Evolutionary conservation across 495 filamentous ascomycete genomes (phyloP).

Genomic region (Lichina pygmaea): DNA sequence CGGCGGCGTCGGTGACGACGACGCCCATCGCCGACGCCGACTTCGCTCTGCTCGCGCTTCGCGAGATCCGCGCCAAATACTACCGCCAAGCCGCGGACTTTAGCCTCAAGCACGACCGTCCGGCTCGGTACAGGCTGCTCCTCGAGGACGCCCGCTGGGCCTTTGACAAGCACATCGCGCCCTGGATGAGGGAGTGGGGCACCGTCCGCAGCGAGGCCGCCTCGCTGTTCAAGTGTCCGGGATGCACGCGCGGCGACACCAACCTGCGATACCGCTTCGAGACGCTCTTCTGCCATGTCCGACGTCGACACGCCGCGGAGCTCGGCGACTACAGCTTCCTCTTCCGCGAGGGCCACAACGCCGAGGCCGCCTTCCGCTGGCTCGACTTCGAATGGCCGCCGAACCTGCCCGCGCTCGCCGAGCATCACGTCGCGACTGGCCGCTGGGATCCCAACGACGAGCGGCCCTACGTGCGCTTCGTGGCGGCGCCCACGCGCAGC

Average conservation of each 20-base stretch:
- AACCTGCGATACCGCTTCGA: constrained; percentile 1
- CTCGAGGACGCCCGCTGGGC: constrained; percentile 6
- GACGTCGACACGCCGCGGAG: not conserved
- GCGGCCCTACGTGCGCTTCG: not conserved
- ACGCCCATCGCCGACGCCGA: constrained; percentile 2
- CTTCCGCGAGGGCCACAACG: constrained; percentile 1
- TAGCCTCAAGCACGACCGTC: not conserved
- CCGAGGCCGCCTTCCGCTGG: constrained; percentile 4
- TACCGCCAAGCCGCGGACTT: not conserved
- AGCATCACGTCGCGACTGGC: constrained; percentile 5
- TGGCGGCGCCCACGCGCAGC: not conserved
- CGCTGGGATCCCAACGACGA: constrained; percentile 7
- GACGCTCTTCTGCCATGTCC: constrained; percentile 2
- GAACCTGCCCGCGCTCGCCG: constrained; percentile 8
- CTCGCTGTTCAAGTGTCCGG: constrained; percentile 6
- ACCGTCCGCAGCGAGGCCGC: not conserved
- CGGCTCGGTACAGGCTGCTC: constrained; percentile 3
- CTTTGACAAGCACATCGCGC: constrained; percentile 3
- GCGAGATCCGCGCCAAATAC: constrained; percentile 3
- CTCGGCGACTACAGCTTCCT: constrained; percentile 4
- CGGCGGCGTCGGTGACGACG: not conserved
- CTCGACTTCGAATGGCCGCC: constrained; percentile 6
- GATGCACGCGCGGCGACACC: constrained; percentile 2
- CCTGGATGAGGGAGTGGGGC: constrained; percentile 1
- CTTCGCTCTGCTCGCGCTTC: constrained; percentile 5